Conservation (phyloP, 2,329 filamentous ascomycete species). For the Pezicula neosporulosa region DNA sequence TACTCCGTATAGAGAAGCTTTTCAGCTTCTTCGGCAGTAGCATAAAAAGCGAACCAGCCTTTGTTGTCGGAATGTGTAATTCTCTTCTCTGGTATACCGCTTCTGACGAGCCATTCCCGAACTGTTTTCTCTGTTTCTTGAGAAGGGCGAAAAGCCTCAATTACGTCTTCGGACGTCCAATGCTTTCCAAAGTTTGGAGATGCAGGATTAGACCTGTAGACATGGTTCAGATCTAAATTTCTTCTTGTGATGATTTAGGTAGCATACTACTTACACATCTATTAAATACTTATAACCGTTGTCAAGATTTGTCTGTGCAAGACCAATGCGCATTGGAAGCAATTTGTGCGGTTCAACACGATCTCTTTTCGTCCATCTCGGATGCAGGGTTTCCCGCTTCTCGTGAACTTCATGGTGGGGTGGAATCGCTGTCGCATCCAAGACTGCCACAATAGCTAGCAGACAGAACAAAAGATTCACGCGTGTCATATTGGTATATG, state of each 20-base stretch:
- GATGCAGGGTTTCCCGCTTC: background rate
- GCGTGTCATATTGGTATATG: no score
- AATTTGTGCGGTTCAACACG: background rate
- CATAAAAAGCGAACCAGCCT: slow-evolving; percentile 34
- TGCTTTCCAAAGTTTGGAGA: slow-evolving; percentile 29
- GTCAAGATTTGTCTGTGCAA: slow-evolving; percentile 39
- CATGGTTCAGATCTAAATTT: slow-evolving; percentile 29
- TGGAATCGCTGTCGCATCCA: slow-evolving; percentile 12
- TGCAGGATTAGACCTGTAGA: slow-evolving; percentile 14
- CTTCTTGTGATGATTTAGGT: slow-evolving; percentile 31
- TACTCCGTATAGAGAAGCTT: slow-evolving; percentile 31
- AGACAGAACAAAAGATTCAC: no score
- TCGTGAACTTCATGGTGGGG: slow-evolving; percentile 1
- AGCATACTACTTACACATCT: slow-evolving; percentile 21
- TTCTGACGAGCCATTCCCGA: slow-evolving; percentile 22
- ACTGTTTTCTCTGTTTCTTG: slow-evolving; percentile 24
- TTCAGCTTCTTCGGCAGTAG: slow-evolving; percentile 30
- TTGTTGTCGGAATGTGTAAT: slow-evolving; percentile 33
- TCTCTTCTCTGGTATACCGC: slow-evolving; percentile 23
- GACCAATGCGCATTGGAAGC: slow-evolving; percentile 38
- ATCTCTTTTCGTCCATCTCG: slow-evolving; percentile 2
- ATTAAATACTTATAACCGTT: slow-evolving; percentile 35
- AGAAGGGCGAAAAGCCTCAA: slow-evolving; percentile 29
- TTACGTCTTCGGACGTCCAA: slow-evolving; percentile 22
- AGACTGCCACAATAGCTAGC: no score